Evolutionary conservation across 139 green algal genomes (phyloP).

Genomic region (Coccomyxa sp.): DNA sequence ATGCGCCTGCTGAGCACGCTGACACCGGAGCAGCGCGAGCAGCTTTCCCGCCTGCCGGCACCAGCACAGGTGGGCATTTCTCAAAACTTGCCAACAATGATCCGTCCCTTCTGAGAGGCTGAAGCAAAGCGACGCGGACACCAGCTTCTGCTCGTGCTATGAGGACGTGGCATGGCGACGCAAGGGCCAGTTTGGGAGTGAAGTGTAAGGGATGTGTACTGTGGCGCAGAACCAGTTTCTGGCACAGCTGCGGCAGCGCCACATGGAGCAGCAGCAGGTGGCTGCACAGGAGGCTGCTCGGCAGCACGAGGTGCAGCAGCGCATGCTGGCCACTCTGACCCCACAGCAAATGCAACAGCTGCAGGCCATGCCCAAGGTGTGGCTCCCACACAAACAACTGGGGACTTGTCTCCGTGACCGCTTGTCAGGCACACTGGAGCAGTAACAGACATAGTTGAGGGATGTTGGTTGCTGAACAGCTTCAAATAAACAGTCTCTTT

Average conservation of each 20-base stretch:
- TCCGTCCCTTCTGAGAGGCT: background rate
- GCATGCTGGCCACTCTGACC: conserved; percentile 7
- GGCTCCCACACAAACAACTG: background rate
- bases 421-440: background rate
- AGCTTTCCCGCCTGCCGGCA: conserved; percentile 6
- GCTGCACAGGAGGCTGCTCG: background rate
- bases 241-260: background rate
- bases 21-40: conserved; percentile 7
- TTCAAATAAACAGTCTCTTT: background rate
- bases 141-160: background rate
- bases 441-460: background rate
- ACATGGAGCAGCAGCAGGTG: conserved; percentile 2
- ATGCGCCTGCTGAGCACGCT: conserved; percentile 19
- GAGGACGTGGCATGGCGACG: background rate
- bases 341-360: conserved; percentile 16
- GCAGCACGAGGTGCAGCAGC: conserved; percentile 15
- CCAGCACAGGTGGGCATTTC: background rate
- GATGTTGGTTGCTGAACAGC: background rate
- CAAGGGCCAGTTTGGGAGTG: background rate
- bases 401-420: background rate
- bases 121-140: background rate
- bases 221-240: background rate
- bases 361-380: background rate
- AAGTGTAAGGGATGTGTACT: background rate
- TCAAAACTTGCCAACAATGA: background rate